phyloP scores from a whole-genome alignment of 2,329 filamentous ascomycete genomes.

The Beauveria australis region DNA sequence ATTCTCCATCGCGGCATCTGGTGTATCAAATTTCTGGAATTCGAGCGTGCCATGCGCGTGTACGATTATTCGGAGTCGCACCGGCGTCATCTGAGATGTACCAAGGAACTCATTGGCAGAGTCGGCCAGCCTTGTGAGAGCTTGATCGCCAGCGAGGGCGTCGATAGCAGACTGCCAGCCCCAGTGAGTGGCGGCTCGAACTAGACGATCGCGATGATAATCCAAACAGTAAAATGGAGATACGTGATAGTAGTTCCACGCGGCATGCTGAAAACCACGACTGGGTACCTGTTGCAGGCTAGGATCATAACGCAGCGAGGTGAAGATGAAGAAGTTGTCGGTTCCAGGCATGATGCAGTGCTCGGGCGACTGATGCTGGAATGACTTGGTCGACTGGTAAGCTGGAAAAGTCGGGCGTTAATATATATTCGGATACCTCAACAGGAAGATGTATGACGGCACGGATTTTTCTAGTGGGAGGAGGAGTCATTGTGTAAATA shows the following conservation, averaged over 20 bases:
- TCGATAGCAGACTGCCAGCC: slow-evolving; percentile 40
- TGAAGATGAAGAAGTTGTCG: slow-evolving; percentile 54
- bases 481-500: background rate
- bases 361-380: background rate
- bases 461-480: background rate
- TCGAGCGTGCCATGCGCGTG: slow-evolving; percentile 37
- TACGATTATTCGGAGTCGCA: slow-evolving; percentile 50
- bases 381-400: background rate
- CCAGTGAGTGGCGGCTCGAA: slow-evolving; percentile 53
- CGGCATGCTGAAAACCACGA: slow-evolving; percentile 30
- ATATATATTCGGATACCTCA: background rate
- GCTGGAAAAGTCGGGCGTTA: too few relatives aligned
- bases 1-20: slow-evolving; percentile 36
- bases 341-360: slow-evolving; percentile 22
- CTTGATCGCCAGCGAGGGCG: slow-evolving; percentile 35
- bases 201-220: slow-evolving; percentile 69
- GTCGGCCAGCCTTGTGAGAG: slow-evolving; percentile 32
- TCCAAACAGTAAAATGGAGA: slow-evolving; percentile 73
- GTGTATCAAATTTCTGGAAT: slow-evolving; percentile 30
- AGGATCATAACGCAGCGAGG: slow-evolving; percentile 64
- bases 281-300: slow-evolving; percentile 38
- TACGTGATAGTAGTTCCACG: slow-evolving; percentile 42
- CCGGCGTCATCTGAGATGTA: slow-evolving; percentile 24
- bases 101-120: slow-evolving; percentile 29
- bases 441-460: slow-evolving; percentile 1